Base-by-base conservation (phyloP, 768 basidiomycete genomes). In the Mycena leptocephala region DNA sequence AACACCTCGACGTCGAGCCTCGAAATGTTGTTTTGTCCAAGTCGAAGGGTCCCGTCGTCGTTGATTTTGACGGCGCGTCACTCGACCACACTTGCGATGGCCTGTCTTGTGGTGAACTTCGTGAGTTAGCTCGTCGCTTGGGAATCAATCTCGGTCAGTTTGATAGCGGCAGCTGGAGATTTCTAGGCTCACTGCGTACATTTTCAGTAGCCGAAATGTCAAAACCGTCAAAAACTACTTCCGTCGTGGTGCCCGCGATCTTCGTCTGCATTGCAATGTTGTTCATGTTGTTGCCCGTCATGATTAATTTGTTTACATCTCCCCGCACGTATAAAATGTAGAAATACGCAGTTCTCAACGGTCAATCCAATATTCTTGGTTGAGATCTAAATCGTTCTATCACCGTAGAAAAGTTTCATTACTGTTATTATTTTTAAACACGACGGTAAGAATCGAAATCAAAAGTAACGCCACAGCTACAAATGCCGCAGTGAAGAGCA, bases 51-150 rank as follows among this genome's bases (percentile, higher is more conserved):
- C 66, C 66, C 33, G 11, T 56, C 16, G 30, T 68, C 28, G 37
- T 68, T 56, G 67, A 68, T 70, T 70, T 51, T 51, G 70, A 70
- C 59, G 24, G 56, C n/a, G 58, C 70, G 22, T 62, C 58, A 11
- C 58, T 70, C n/a, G 46, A 51, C 30, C 70, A 70, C 22, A 1
- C 3, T 35, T 70, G 70, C 59, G 43, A 46, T 14, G 70, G 70
- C 18, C 51, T 20, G 24, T 32, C 43, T 70, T 70, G 46, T 14
- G 43, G 30, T n/a, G 70, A 70, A 35, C 59, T 70, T 37, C 70
- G 56, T 51, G 58, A 61, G 59, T 1, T 70, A 5, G 70, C 70
- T 48, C 3, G 70, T 33, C 32, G 46, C 41, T 24, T 70, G 32
- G 70, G 59, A 48, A 43, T 70, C 14, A 16, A 70, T 62, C 70